phyloP scores from a whole-genome alignment of 768 basidiomycete species.

The Termitomyces eurrhizus region DNA sequence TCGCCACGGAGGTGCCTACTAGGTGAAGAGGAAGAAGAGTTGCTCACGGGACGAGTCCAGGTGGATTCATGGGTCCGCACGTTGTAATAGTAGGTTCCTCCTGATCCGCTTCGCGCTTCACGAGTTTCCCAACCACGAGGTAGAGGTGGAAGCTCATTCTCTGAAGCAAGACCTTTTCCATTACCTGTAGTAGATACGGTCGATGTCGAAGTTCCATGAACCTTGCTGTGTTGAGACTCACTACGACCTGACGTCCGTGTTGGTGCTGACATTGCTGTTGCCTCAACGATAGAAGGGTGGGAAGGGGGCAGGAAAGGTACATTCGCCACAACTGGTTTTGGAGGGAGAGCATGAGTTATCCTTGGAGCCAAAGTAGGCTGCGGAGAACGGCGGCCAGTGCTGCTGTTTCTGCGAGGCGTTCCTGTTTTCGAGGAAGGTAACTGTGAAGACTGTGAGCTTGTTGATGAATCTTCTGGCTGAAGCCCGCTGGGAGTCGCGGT shows the following conservation, averaged over 20 bases:
- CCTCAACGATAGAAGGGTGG: slow-evolving; percentile 55
- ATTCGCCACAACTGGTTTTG: slow-evolving; percentile 54
- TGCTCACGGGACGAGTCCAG: slow-evolving; percentile 50
- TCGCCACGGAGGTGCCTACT: slow-evolving; percentile 20
- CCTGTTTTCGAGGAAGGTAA: slow-evolving; percentile 10
- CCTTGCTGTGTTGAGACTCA: slow-evolving; percentile 30
- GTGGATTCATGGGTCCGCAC: slow-evolving; percentile 49
- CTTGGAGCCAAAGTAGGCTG: slow-evolving; percentile 30
- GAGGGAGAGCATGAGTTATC: slow-evolving; percentile 63
- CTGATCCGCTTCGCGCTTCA: slow-evolving; percentile 42
- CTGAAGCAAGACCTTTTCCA: slow-evolving; percentile 17
- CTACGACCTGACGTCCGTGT: slow-evolving; percentile 38
- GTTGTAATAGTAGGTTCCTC: slow-evolving; percentile 56
- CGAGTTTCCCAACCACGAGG: slow-evolving; percentile 63
- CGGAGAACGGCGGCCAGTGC: slow-evolving; percentile 16
- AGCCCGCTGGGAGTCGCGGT: slow-evolving; percentile 8
- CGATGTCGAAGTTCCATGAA: slow-evolving; percentile 23
- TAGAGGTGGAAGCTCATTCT: slow-evolving; percentile 28
- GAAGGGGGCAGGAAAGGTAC: slow-evolving; percentile 53
- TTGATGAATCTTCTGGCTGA: slow-evolving; percentile 12
- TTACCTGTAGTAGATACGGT: slow-evolving; percentile 21
- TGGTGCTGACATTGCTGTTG: slow-evolving; percentile 50
- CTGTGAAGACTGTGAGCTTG: slow-evolving; percentile 12
- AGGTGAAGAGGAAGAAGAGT: slow-evolving; percentile 21
- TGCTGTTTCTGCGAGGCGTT: slow-evolving; percentile 13